Conservation (phyloP, 257 asterid species). For the Galeopsis tetrahit region DNA sequence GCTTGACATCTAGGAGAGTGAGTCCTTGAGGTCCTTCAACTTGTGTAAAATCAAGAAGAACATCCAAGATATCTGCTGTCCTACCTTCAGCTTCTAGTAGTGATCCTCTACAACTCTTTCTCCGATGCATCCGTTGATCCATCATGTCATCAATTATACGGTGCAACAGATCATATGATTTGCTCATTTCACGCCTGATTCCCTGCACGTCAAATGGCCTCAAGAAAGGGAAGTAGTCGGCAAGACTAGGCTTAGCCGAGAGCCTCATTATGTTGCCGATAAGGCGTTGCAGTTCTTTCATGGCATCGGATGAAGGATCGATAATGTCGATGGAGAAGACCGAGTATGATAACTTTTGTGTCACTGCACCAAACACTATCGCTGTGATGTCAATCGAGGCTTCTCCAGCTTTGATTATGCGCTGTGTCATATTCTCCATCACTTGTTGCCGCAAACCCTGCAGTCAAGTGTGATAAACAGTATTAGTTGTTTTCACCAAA, state of each 20-base stretch:
- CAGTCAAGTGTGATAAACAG: too few relatives aligned
- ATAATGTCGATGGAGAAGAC: background rate
- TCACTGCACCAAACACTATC: background rate
- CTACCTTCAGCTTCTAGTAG: too few relatives aligned
- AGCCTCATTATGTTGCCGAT: background rate
- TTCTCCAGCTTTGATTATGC: background rate
- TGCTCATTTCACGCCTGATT: background rate
- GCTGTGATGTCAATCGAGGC: background rate
- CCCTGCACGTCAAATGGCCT: conserved; percentile 16
- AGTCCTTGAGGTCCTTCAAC: background rate
- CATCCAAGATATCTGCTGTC: background rate
- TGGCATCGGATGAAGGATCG: background rate
- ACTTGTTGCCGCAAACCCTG: conserved; percentile 12
- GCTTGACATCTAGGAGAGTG: background rate
- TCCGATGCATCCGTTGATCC: background rate
- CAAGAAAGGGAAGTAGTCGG: conserved; percentile 17
- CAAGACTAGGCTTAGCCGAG: background rate
- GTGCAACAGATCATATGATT: conserved; percentile 1
- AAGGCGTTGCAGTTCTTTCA: background rate
- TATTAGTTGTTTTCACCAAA: too few relatives aligned
- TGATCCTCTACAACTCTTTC: background rate
- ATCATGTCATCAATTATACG: background rate
- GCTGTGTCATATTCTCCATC: conserved; percentile 30
- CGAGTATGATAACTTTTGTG: background rate
- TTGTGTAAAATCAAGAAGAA: background rate